These are phyloP conservation scores for Trapa incisa DNA, from an alignment of 345 rosid genomes.

Conservation along the genomic window DNA sequence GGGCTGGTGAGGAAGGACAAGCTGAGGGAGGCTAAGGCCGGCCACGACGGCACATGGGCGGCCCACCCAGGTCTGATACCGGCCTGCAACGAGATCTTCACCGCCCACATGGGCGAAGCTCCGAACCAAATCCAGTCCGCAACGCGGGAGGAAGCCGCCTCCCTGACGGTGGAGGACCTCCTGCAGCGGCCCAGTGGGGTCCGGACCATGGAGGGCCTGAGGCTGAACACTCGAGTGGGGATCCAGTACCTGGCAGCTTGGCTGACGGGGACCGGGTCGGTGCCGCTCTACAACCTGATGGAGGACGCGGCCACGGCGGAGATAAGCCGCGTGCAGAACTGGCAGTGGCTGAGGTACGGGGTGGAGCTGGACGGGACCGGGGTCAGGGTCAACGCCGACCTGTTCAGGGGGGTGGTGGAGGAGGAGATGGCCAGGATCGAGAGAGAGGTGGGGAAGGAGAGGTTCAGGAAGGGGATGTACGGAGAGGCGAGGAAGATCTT, in stretches of 20 bases:
- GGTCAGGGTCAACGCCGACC: slow-evolving; percentile 42
- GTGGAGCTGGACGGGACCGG: slow-evolving; percentile 67
- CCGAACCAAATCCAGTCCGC: slow-evolving; percentile 52
- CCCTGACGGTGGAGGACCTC: slow-evolving; percentile 65
- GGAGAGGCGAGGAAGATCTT: slow-evolving; percentile 70
- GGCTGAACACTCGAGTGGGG: slow-evolving; percentile 82
- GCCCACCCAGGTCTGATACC: slow-evolving; percentile 92
- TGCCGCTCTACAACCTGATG: slow-evolving; percentile 89
- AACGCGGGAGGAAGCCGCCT: slow-evolving; percentile 55
- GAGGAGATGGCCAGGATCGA: slow-evolving; percentile 85
- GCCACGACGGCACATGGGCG: slow-evolving; percentile 97
- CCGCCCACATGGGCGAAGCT: slow-evolving; percentile 46
- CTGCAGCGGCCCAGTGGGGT: slow-evolving; percentile 73
- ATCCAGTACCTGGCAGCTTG: slow-evolving; percentile 86
- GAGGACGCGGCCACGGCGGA: slow-evolving; percentile 96
- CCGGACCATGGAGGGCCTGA: slow-evolving; percentile 69
- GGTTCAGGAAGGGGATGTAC: slow-evolving; percentile 59
- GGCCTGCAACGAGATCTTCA: slow-evolving; percentile 57
- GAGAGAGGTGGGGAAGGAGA: slow-evolving; percentile 72
- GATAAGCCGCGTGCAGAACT: slow-evolving; percentile 86
- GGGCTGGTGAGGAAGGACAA: slow-evolving; percentile 84
- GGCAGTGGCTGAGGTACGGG: slow-evolving; percentile 87
- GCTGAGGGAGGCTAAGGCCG: slow-evolving; percentile 74
- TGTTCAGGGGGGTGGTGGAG: slow-evolving; percentile 73
- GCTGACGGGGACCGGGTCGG: slow-evolving; percentile 83